A percentile compares a stretch with the other conserved stretches of the same genome.
phyloP scores from a whole-genome alignment of 2,329 filamentous ascomycete species.

The Talaromyces rugulosus region DNA sequence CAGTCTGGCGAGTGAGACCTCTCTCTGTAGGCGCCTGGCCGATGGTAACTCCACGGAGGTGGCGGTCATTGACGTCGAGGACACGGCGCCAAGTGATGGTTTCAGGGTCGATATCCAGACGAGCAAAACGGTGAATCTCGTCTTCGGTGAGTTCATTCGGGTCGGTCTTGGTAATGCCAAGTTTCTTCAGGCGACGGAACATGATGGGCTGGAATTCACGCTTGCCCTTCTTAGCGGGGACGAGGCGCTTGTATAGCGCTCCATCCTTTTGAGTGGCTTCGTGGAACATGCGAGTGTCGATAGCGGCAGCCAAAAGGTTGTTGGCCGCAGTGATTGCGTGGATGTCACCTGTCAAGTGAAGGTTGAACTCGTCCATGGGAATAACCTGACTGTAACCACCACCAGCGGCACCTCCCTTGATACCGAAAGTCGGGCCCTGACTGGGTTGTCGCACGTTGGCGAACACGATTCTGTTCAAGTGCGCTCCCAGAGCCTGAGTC shows the following conservation, averaged over 20 bases:
- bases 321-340: conserved; percentile 96
- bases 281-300: conserved; percentile 98
- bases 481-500: conserved; percentile 85
- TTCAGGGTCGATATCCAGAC: conserved; percentile 91
- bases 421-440: conserved; percentile 96
- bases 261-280: conserved; percentile 92
- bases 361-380: conserved; percentile 99
- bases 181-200: conserved; percentile 89
- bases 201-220: conserved; percentile 83
- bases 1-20: conserved; percentile 80
- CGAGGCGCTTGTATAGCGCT: conserved; percentile 78
- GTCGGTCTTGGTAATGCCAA: conserved; percentile 92
- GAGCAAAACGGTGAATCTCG: conserved; percentile 82
- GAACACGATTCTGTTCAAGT: conserved; percentile 82
- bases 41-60: conserved; percentile 83
- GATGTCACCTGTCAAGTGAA: conserved; percentile 96
- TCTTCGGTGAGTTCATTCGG: conserved; percentile 87
- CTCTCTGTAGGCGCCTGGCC: conserved; percentile 88
- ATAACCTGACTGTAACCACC: conserved; percentile 99
- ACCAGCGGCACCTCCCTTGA: conserved; percentile 96
- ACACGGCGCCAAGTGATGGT: conserved; percentile 98
- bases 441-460: conserved; percentile 96
- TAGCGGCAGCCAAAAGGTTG: conserved; percentile 91
- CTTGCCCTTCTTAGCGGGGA: conserved; percentile 85
- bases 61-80: conserved; percentile 93